phyloP scores from a whole-genome alignment of 495 filamentous ascomycete genomes.

The Cladorrhinum samala region DNA sequence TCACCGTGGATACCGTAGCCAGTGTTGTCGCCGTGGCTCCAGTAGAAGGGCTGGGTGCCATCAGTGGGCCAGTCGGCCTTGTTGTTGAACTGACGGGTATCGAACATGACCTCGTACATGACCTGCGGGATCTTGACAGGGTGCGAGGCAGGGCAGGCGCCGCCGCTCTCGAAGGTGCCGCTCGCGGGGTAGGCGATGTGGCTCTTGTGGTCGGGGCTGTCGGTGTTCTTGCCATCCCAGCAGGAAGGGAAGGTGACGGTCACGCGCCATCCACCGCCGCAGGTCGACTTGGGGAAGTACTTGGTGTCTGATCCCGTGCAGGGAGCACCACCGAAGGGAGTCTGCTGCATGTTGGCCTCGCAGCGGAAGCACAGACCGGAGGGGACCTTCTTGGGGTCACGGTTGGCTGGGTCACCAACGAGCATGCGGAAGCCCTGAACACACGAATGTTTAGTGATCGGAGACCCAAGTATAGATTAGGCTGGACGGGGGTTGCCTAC shows the following conservation, averaged over 20 bases:
- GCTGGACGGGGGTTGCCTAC: no score
- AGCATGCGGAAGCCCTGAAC: constrained; percentile 49
- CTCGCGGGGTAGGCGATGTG: constrained; percentile 39
- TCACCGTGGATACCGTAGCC: constrained; percentile 24
- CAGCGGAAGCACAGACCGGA: constrained; percentile 43
- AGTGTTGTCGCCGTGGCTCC: constrained; percentile 17
- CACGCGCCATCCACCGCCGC: constrained; percentile 40
- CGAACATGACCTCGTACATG: constrained; percentile 46
- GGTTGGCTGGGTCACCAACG: constrained; percentile 37
- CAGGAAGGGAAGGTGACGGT: constrained; percentile 48
- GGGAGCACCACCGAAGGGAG: constrained; percentile 31
- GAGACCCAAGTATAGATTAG: not conserved
- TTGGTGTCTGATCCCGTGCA: constrained; percentile 24
- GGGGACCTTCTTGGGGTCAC: constrained; percentile 29
- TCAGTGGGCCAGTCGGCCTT: constrained; percentile 38
- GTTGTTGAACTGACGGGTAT: constrained; percentile 41
- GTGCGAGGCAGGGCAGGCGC: constrained; percentile 42
- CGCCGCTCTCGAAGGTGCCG: constrained; percentile 35
- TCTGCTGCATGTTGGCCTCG: constrained; percentile 27
- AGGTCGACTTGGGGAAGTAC: constrained; percentile 39
- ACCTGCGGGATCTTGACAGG: constrained; percentile 42
- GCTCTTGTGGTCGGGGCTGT: constrained; percentile 47
- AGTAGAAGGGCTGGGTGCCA: constrained; percentile 19
- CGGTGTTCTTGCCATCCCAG: constrained; percentile 53
- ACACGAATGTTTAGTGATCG: not conserved